Evolutionary conservation across 2,329 filamentous ascomycete species (phyloP), one percentile per base, ranked within the genome.

Genomic region (Epichloe glyceriae): DNA sequence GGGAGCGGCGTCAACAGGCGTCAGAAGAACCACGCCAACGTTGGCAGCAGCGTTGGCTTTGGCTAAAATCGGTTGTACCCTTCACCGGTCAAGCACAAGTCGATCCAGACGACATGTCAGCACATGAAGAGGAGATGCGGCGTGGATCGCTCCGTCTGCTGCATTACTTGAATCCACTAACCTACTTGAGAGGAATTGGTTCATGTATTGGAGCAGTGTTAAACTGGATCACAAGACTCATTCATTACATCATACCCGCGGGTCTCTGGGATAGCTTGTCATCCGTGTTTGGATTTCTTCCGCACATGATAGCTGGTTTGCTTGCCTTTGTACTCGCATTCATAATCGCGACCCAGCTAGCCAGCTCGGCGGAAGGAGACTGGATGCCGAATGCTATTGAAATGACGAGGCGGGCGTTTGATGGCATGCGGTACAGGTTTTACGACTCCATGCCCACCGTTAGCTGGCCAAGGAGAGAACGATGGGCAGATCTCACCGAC

Each of bases 81-180:
- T 51, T 51, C 30, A n/a, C 20, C 33, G 19, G 46, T 46, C 42
- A 30, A 33, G 22, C 17, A 46, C 41, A 26, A 35, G 1, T 10
- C 2, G 10, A 48, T 38, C 2, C 19, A 11, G 34, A 14, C 14
- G 43, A 20, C 19, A 5, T 12, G 37, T 60, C 38, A 20, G 20
- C 30, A 10, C 39, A 3, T 7, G 19, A 30, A 38, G 33, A 17
- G 10, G 33, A 43, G 30, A 26, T 10, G 11, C 51, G n/a, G 22
- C n/a, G 17, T 17, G 45, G 39, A n/a, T 44, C 50, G 2, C 12
- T 38, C 30, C 51, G 60, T 35, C 62, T 61, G 56, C 57, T 57
- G 54, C 57, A 57, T 17, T 52, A 67, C 3, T 46, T 66, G 4
- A 59, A 66, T 30, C 66, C 65, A 0, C 55, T 59, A 50, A 66